Base-by-base conservation (phyloP, 352 stramenopile genomes). In the Phytopythium helicoides region DNA sequence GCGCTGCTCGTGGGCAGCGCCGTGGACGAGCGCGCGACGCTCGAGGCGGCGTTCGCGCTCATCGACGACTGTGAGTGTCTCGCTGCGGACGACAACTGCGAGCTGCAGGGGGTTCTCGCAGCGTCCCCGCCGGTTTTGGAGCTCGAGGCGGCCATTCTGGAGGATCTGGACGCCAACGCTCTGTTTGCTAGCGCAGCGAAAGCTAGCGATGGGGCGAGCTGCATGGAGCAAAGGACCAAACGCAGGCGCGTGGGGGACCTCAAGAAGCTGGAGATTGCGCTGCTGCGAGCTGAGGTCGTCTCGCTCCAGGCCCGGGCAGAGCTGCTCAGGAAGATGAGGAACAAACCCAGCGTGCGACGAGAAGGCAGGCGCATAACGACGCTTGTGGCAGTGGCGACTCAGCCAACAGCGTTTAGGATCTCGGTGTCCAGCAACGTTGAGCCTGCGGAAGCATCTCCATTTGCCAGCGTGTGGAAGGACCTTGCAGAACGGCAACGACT, bases 21-120 rank as follows among this genome's bases (percentile, higher is more conserved):
- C 16, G 28, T 37, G 45, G 45, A 40, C 45, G 45, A 39, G 16
- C 45, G 19, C 26, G 45, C 45, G 45, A 51, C 45, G 16, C 45
- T 51, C 26, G 45, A 51, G n/a, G 45, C 45, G 16, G 45, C 45
- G 23, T 51, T 51, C 10, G 45, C 45, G 18, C 28, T 51, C 6
- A 40, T 51, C 45, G 45, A 50, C 25, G 44, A 18, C 26, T 28
- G 31, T 31, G 25, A 38, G 14, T 21, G 28, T 14, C 23, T 10
- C 12, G 42, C 23, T 3, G 23, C 15, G 36, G 36, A 1, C 1
- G 15, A 22, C 28, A 9, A 33, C 5, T 9, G 28, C 28, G 28
- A 5, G 28, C 28, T 33, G 28, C 5, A 9, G 5, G 28, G 9
- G 28, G 28, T 9, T 33, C 28, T 33, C 28, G 28, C 28, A 9